A percentile compares a stretch with the other conserved stretches of the same genome.
Conservation (phyloP, 768 basidiomycete species). For the Megacollybia marginata region DNA sequence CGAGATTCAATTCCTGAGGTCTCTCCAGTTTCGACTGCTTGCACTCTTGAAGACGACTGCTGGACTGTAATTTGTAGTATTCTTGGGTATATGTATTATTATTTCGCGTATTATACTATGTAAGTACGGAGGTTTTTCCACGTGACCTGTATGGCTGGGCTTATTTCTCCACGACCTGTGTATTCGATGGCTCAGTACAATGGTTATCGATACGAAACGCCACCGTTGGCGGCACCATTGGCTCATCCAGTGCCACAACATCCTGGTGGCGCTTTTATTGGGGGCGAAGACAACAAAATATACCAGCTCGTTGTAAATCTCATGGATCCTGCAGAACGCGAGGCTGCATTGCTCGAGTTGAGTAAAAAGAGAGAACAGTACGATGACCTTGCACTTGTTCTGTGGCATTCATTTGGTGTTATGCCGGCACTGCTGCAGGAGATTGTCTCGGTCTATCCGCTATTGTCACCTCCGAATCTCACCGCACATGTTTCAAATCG, state of each 20-base stretch:
- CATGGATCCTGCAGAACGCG: slow-evolving; percentile 75
- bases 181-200: too few species aligned
- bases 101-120: too few species aligned
- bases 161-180: too few species aligned
- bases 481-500: slow-evolving; percentile 98
- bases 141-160: too few species aligned
- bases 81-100: too few species aligned
- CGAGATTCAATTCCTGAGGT: neutral
- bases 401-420: slow-evolving; percentile 98
- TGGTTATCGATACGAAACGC: slow-evolving; percentile 5
- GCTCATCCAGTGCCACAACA: slow-evolving; percentile 53
- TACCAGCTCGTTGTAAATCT: slow-evolving; percentile 86
- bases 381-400: slow-evolving; percentile 92
- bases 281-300: slow-evolving; percentile 63
- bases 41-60: slow-evolving; percentile 38
- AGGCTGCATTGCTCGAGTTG: slow-evolving; percentile 86
- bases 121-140: too few species aligned
- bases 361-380: slow-evolving; percentile 99
- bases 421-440: slow-evolving; percentile 98
- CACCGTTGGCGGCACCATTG: slow-evolving; percentile 43
- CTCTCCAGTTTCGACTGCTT: slow-evolving; percentile 34
- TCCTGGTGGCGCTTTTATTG: slow-evolving; percentile 32
- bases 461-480: slow-evolving; percentile 90
- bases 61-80: slow-evolving; percentile 23
- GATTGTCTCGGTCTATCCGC: slow-evolving; percentile 96